phyloP scores from a whole-genome alignment of 352 stramenopile genomes.

The Pythium coloratum region DNA sequence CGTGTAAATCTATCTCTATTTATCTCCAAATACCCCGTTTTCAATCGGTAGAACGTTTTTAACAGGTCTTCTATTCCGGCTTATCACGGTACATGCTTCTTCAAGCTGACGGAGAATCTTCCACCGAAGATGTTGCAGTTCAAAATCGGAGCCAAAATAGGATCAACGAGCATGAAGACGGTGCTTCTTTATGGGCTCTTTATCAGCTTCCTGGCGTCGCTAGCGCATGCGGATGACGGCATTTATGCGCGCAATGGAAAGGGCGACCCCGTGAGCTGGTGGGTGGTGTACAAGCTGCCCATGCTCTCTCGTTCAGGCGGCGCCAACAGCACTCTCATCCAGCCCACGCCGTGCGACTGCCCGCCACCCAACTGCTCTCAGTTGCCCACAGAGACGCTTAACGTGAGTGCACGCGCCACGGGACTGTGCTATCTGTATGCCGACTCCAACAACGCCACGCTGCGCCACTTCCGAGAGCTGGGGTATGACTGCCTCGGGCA shows the following conservation, averaged over 20 bases:
- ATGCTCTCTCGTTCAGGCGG: slow-evolving; percentile 23
- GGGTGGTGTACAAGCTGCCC: slow-evolving; percentile 74
- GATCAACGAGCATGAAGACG: background rate
- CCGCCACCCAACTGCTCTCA: slow-evolving; percentile 51
- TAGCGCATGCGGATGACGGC: slow-evolving; percentile 1
- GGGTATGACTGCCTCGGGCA: slow-evolving; percentile 81
- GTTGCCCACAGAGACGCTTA: slow-evolving; percentile 37
- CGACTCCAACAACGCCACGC: slow-evolving; percentile 44
- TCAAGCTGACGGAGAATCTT: background rate
- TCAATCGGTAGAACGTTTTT: background rate
- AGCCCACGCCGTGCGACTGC: slow-evolving; percentile 67
- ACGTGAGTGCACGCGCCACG: slow-evolving; percentile 36
- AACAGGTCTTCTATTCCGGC: background rate
- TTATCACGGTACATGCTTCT: background rate
- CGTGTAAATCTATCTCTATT: slow-evolving; percentile 4
- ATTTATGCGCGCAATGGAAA: slow-evolving; percentile 54
- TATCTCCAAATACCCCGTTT: background rate
- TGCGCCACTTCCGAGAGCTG: slow-evolving; percentile 68
- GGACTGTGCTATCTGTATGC: slow-evolving; percentile 84
- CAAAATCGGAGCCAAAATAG: background rate
- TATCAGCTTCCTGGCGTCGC: background rate
- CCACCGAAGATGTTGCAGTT: background rate
- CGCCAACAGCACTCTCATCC: background rate
- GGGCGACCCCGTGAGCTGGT: slow-evolving; percentile 66
- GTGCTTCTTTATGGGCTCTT: background rate